These are phyloP conservation scores for Fusarium mexicanum DNA, from an alignment of 2,329 filamentous ascomycete genomes.

Conservation along the genomic window DNA sequence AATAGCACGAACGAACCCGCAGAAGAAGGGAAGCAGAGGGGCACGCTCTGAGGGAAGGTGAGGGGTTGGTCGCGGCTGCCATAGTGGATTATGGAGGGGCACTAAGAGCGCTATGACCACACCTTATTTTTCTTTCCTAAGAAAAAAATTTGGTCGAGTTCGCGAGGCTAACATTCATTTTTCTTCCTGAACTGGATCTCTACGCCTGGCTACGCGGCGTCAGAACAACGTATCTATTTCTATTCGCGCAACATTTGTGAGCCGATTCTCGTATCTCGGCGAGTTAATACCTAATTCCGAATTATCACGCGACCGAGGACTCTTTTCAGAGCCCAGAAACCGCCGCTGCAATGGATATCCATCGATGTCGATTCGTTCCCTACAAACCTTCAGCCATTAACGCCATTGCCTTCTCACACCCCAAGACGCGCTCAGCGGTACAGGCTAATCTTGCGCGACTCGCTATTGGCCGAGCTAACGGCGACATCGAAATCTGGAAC, in stretches of 20 bases:
- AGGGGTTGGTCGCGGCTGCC: conserved; percentile 29
- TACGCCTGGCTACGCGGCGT: conserved; percentile 43
- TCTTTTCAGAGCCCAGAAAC: conserved; percentile 4
- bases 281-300: background rate
- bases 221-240: conserved; percentile 19
- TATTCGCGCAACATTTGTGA: conserved; percentile 6
- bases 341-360: conserved; percentile 80
- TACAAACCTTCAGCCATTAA: conserved; percentile 94
- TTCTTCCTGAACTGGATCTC: conserved; percentile 41
- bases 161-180: conserved; percentile 46
- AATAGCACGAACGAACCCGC: conserved; percentile 13
- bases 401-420: conserved; percentile 91
- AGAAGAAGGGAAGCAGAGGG: conserved; percentile 22
- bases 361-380: conserved; percentile 94
- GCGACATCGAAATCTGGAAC: conserved; percentile 98
- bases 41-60: conserved; percentile 10
- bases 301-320: conserved; percentile 8
- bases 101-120: conserved; percentile 46
- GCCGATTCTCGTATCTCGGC: background rate
- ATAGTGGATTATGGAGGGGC: conserved; percentile 46
- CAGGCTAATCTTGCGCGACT: conserved; percentile 72
- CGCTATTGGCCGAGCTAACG: conserved; percentile 91
- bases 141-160: conserved; percentile 48
- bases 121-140: conserved; percentile 42
- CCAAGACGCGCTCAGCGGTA: conserved; percentile 59